Base-by-base conservation (phyloP, 164 flowering plant species). In the Annona cherimola region DNA sequence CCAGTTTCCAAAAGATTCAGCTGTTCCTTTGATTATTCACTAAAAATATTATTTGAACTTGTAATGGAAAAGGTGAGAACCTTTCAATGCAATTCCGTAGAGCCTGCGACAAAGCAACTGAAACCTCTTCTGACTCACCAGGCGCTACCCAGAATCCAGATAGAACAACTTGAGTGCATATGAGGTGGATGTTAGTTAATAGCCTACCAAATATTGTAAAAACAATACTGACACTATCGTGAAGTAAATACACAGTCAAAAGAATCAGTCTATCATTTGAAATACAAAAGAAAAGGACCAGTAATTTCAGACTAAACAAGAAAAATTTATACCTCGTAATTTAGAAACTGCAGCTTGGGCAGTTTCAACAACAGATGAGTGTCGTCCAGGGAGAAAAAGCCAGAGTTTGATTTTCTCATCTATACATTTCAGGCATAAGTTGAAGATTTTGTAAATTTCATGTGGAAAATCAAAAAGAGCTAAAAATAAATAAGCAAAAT, bases 321-420 rank as follows among this genome's bases (percentile, higher is more conserved):
- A 71, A 43, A 46, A 66, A 5, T 26, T 0, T 26, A 9, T 88
- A 95, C 99, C 99, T 89, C 90, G 90, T 76, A 95, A 81, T 79
- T 77, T 86, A 68, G 92, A 87, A 45, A 93, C 87, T 69, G 94
- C 90, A 76, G 88, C 71, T 72, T 89, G 90, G 69, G 94, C 99
- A 74, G 81, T 73, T 72, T 91, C 99, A 77, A 69, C 74, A 76
- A 92, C 80, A 74, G 94, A 79, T 66, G 89, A 84, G 78, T 90
- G 90, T 43, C 84, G 88, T 19, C 99, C 99, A 65, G 94, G 98
- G 66, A 93, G 87, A 76, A 95, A 93, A 75, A 95, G 94, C 99
- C 99, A 95, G 63, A 95, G 98, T 83, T 95, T 95, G 71, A 95
- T 90, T 78, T 91, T 95, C 80, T 95, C 98, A 86, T 95, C 99